Base-by-base conservation (phyloP, 2,329 filamentous ascomycete genomes). In the Colletotrichum cordylinicola region DNA sequence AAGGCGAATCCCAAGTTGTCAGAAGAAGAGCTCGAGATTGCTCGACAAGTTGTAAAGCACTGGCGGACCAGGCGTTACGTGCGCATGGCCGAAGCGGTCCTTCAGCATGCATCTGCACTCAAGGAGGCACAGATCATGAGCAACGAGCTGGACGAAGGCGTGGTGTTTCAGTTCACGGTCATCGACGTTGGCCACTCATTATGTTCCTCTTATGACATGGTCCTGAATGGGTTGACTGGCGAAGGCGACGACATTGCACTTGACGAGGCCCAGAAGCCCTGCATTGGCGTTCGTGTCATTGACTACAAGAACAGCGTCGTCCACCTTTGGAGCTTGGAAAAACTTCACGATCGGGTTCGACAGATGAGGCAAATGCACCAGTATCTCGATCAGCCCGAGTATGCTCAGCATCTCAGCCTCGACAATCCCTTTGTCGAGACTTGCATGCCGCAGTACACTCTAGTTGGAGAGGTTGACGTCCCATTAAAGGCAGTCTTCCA, bases 101-200 rank as follows among this genome's bases (percentile, higher is more conserved):
- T 99, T 61, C 96, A 98, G 82, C 94, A 98, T 82, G 96, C 96
- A 4, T 93, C 95, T 9, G 91, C 93, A 33, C 85, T 99, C 74
- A 99, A 99, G 83, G 97, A 99, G 85, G 97, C 97, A 2, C 97
- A 99, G 82, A 93, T 99, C 76, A 97, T 99, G 95, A 98, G 96
- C 86, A 96, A 98, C 80, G 95, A 98, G 80, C 94, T 99, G 87
- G 95, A 97, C 79, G 97, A 98, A 83, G 93, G 93, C 78, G 94
- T 98, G 10, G 93, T 96, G 24, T 98, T 99, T 83, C 97, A 99
- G 83, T 99, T 98, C 82, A 94, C 95, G 15, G 93, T 98, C 72
- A 92, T 98, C 37, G 96, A 98, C 80, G 88, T 94, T 77, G 97
- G 97, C 2, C 96, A 99, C 81, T 93, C 93, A 27, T 90, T 98